Evolutionary conservation across 345 rosid species (phyloP).

Genomic region (Eucalyptus erythrocorys): DNA sequence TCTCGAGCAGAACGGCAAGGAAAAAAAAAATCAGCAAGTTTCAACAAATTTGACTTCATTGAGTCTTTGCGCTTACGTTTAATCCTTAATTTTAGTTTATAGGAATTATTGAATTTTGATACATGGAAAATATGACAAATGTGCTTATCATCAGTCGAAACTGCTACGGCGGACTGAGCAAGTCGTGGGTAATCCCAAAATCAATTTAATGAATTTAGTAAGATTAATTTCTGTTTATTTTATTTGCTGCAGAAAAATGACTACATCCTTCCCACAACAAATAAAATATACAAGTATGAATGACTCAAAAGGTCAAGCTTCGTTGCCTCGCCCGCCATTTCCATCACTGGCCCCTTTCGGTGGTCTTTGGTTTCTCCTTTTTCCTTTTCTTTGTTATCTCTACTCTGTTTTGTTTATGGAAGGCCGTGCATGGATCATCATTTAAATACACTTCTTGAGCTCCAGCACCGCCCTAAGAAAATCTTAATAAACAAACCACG

Average conservation of each 20-base stretch:
- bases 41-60: neutral
- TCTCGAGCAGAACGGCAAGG: accelerated
- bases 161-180: neutral
- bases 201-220: too few relatives aligned
- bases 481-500: neutral
- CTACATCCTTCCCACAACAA: neutral
- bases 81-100: neutral
- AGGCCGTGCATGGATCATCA: neutral
- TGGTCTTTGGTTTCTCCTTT: too few relatives aligned
- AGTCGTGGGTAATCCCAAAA: too few relatives aligned
- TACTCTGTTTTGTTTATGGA: too few relatives aligned
- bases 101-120: neutral
- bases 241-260: neutral
- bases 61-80: neutral
- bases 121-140: neutral
- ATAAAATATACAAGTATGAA: too few relatives aligned
- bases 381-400: too few relatives aligned
- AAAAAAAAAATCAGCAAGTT: neutral
- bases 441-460: neutral
- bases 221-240: too few relatives aligned
- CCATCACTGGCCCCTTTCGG: too few relatives aligned
- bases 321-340: too few relatives aligned
- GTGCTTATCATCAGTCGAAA: neutral
- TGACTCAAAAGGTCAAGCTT: too few relatives aligned
- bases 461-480: too few relatives aligned